Evolutionary conservation across 371 early-diverging fungal species (phyloP).

Genomic region (Rhizopus delemar): DNA sequence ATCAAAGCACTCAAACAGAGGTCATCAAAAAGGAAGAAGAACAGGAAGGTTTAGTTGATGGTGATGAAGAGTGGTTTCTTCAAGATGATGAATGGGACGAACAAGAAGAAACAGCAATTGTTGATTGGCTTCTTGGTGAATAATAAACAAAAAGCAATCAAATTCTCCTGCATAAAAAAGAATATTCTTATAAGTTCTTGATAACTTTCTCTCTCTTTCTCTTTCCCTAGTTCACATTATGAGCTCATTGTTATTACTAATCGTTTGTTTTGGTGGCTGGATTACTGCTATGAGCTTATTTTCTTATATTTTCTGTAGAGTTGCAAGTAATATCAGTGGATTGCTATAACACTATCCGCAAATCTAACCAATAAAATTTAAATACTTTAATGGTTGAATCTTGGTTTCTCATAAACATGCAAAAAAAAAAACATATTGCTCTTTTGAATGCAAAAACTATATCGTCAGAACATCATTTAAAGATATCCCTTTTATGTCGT

Average conservation of each 20-base stretch:
- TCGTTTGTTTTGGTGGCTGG: slow-evolving; percentile 60
- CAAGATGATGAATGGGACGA: slow-evolving; percentile 48
- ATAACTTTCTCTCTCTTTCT: background rate
- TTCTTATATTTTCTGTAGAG: slow-evolving; percentile 53
- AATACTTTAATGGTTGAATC: slow-evolving; percentile 50
- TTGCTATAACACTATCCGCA: background rate
- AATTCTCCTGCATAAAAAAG: slow-evolving; percentile 22
- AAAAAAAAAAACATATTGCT: slow-evolving; percentile 72
- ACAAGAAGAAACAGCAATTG: slow-evolving; percentile 41
- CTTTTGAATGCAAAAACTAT: slow-evolving; percentile 62
- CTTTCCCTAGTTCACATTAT: slow-evolving; percentile 14
- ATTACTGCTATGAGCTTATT: slow-evolving; percentile 64
- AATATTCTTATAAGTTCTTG: background rate
- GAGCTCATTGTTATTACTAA: slow-evolving; percentile 53
- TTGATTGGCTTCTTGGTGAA: slow-evolving; percentile 49
- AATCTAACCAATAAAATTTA: slow-evolving; percentile 18
- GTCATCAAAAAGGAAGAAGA: slow-evolving; percentile 18
- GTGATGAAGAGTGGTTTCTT: slow-evolving; percentile 52
- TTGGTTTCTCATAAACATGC: slow-evolving; percentile 73
- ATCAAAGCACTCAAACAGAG: slow-evolving; percentile 31
- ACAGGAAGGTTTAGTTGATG: slow-evolving; percentile 32
- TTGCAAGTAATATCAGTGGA: slow-evolving; percentile 30
- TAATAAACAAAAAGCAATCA: slow-evolving; percentile 22
- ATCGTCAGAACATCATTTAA: slow-evolving; percentile 63
- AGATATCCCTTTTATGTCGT: slow-evolving; percentile 78